Evolutionary conservation across 1,139 yeast genomes (phyloP).

Genomic region (Saccharomyces hybrid): DNA sequence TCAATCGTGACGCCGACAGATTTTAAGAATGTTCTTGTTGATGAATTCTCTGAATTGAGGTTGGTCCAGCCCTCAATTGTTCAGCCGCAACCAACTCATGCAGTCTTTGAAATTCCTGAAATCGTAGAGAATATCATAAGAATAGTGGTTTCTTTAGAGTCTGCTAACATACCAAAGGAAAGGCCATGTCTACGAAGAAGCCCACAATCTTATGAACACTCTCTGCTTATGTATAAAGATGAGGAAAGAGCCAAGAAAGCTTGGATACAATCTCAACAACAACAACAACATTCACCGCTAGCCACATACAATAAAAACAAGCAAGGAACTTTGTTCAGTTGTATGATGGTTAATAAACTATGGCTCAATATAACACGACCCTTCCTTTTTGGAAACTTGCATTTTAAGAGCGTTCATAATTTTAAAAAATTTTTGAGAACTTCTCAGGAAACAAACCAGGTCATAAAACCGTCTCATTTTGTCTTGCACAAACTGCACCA

Average conservation of each 20-base stretch:
- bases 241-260: slow-evolving; percentile 43
- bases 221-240: slow-evolving; percentile 50
- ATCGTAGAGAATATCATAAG: slow-evolving; percentile 55
- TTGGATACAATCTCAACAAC: slow-evolving; percentile 35
- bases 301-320: slow-evolving; percentile 6
- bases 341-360: slow-evolving; percentile 58
- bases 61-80: background rate
- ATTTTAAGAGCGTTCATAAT: slow-evolving; percentile 44
- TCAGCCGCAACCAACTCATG: slow-evolving; percentile 26
- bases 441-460: slow-evolving; percentile 3
- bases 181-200: slow-evolving; percentile 51
- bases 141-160: slow-evolving; percentile 46
- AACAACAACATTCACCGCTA: slow-evolving; percentile 8
- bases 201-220: slow-evolving; percentile 62
- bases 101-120: slow-evolving; percentile 71
- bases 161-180: slow-evolving; percentile 33
- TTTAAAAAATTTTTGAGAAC: slow-evolving; percentile 40
- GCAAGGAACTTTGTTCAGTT: slow-evolving; percentile 41
- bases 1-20: background rate
- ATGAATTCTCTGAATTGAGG: slow-evolving; percentile 10
- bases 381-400: slow-evolving; percentile 47
- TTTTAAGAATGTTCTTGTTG: slow-evolving; percentile 1
- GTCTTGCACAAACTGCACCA: slow-evolving; percentile 45
- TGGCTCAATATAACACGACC: slow-evolving; percentile 55
- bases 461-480: slow-evolving; percentile 36